phyloP scores from a whole-genome alignment of 352 stramenopile species.

The Saprolegnia diclina region DNA sequence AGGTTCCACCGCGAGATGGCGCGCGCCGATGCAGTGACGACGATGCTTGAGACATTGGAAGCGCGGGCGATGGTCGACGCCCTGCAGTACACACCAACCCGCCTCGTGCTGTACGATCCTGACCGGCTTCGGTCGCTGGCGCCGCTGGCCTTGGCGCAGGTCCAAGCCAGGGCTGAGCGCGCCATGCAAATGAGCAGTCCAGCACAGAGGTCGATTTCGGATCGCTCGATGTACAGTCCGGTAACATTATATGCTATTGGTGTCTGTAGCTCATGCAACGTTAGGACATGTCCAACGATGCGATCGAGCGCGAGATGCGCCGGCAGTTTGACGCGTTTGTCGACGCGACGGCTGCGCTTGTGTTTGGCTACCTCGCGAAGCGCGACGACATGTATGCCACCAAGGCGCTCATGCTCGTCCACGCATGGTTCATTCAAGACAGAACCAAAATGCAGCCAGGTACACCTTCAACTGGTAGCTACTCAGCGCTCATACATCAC shows the following conservation, averaged over 20 bases:
- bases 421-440: slow-evolving; percentile 36
- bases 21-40: slow-evolving; percentile 42
- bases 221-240: slow-evolving; percentile 31
- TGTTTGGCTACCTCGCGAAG: slow-evolving; percentile 36
- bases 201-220: neutral
- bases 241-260: neutral
- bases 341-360: slow-evolving; percentile 44
- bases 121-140: neutral
- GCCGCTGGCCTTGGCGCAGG: slow-evolving; percentile 16
- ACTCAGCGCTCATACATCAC: slow-evolving; percentile 19
- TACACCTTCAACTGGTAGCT: slow-evolving; percentile 39
- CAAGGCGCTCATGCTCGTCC: slow-evolving; percentile 33
- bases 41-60: slow-evolving; percentile 37
- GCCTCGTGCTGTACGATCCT: slow-evolving; percentile 36
- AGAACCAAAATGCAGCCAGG: slow-evolving; percentile 33
- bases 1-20: slow-evolving; percentile 44
- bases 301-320: neutral
- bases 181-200: slow-evolving; percentile 29
- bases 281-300: neutral
- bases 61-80: slow-evolving; percentile 39
- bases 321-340: slow-evolving; percentile 39
- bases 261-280: no score
- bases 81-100: slow-evolving; percentile 29
- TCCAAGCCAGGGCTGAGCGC: slow-evolving; percentile 35
- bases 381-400: slow-evolving; percentile 34